Base-by-base conservation (phyloP, 495 filamentous ascomycete species). In the Annulohypoxylon stygium region DNA sequence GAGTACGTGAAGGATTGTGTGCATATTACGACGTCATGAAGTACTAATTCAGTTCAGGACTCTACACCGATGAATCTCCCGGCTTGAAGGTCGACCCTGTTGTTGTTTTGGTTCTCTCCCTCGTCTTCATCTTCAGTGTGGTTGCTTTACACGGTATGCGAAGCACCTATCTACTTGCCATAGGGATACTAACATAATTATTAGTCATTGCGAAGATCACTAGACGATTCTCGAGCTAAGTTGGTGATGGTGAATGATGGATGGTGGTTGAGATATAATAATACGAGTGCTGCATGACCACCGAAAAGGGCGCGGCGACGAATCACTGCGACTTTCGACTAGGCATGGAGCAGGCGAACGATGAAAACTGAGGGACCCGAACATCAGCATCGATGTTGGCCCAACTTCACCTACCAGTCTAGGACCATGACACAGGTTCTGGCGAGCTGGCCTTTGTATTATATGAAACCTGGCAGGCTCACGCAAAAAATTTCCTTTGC, bases 61-160 rank as follows among this genome's bases (percentile, higher is more conserved):
- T 99, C n/a, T 99, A 99, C 88, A 99, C 96, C 43, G 96, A 99
- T 78, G 96, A 99, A 87, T 93, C 90, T 71, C 95, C 97, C 65
- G 96, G 96, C 68, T 83, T 99, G 71, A 95, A 97, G 82, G 96
- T 99, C 66, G 96, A 99, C 79, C 96, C 96, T 18, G 95, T 99
- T 41, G 94, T 99, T 59, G 96, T 99, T 51, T 86, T 99, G 78
- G 95, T 97, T 69, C 88, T 99, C 72, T 94, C 91, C 71, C 87
- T 99, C 71, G 96, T 95, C 48, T 99, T 99, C 84, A 99, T 99
- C 81, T 97, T 98, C 85, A 96, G 93, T 76, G 96, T 99, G 79
- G 96, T 99, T 76, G 94, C 93, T 75, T 86, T 99, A 81, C 96
- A 99, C 83, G 92, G 96, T 99, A 89, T 70, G 93, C 87, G 43